A percentile compares a stretch with the other conserved stretches of the same genome.
Evolutionary conservation across 192 early-diverging fungal species (phyloP).

Genomic region (Backusella psychrophila): DNA sequence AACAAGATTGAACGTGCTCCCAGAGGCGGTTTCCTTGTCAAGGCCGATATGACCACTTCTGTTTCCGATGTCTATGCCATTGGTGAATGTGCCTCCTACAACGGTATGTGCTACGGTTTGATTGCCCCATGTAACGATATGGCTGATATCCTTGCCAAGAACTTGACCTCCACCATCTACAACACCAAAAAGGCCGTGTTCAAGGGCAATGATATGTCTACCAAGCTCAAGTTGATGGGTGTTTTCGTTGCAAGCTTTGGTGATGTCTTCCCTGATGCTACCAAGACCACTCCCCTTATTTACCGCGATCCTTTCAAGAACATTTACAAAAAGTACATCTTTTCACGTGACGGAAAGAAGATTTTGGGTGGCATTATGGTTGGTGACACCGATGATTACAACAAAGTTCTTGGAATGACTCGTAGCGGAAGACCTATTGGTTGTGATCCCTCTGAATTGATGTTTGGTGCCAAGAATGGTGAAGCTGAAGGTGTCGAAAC

Average conservation of each 20-base stretch:
- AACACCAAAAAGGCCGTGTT: slow-evolving; percentile 34
- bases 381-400: slow-evolving; percentile 65
- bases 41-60: slow-evolving; percentile 45
- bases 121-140: slow-evolving; percentile 72
- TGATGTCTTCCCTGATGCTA: slow-evolving; percentile 55
- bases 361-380: slow-evolving; percentile 67
- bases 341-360: slow-evolving; percentile 63
- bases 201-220: slow-evolving; percentile 60
- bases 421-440: slow-evolving; percentile 50
- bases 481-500: slow-evolving; percentile 46
- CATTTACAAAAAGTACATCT: slow-evolving; percentile 59
- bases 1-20: slow-evolving; percentile 36
- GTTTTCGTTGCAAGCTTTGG: slow-evolving; percentile 72
- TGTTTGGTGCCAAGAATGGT: slow-evolving; percentile 38
- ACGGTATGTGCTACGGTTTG: slow-evolving; percentile 52
- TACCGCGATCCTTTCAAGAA: slow-evolving; percentile 55
- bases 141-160: slow-evolving; percentile 63
- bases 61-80: slow-evolving; percentile 53
- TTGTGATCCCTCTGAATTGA: slow-evolving; percentile 52
- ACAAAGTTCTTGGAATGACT: slow-evolving; percentile 54
- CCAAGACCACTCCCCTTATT: slow-evolving; percentile 36
- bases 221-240: slow-evolving; percentile 67
- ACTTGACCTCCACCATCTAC: slow-evolving; percentile 33
- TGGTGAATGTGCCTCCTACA: slow-evolving; percentile 56
- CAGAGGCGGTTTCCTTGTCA: slow-evolving; percentile 61